Percentiles rank a stretch among this genome's conserved stretches.
Evolutionary conservation across 352 stramenopile genomes (phyloP).

Genomic region (Globisporangium recalcitrans): DNA sequence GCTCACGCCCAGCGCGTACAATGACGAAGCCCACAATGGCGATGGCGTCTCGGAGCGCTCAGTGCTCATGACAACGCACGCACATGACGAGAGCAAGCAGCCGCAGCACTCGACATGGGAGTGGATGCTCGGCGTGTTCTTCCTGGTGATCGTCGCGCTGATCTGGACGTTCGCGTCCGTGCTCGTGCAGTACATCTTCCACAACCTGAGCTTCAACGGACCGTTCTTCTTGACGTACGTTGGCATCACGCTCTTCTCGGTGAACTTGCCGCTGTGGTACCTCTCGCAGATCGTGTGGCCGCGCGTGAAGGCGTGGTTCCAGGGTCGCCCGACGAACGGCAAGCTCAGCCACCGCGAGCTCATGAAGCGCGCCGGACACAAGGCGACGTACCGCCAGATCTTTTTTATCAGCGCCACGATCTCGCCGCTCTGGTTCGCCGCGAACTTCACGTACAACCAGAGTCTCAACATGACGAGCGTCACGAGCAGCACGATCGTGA

Average conservation of each 20-base stretch:
- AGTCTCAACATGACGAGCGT: slow-evolving; percentile 91
- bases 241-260: slow-evolving; percentile 78
- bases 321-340: slow-evolving; percentile 28
- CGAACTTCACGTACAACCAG: slow-evolving; percentile 94
- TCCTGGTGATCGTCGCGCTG: slow-evolving; percentile 65
- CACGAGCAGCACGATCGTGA: slow-evolving; percentile 94
- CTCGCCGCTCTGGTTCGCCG: slow-evolving; percentile 92
- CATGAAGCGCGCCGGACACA: slow-evolving; percentile 22
- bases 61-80: slow-evolving; percentile 16
- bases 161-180: slow-evolving; percentile 86
- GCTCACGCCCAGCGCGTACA: slow-evolving; percentile 7
- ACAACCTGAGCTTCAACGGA: slow-evolving; percentile 76
- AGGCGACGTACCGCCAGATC: slow-evolving; percentile 42
- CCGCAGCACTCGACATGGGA: slow-evolving; percentile 39
- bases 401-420: slow-evolving; percentile 51
- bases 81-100: slow-evolving; percentile 7
- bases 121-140: slow-evolving; percentile 69
- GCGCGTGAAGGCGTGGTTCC: slow-evolving; percentile 29
- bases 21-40: not conserved
- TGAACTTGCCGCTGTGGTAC: slow-evolving; percentile 81
- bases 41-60: slow-evolving; percentile 25
- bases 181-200: slow-evolving; percentile 87
- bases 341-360: slow-evolving; percentile 35
- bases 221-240: slow-evolving; percentile 90
- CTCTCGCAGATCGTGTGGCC: slow-evolving; percentile 47